Conservation (phyloP, 176 grass and related monocot species). For the Canna indica region DNA sequence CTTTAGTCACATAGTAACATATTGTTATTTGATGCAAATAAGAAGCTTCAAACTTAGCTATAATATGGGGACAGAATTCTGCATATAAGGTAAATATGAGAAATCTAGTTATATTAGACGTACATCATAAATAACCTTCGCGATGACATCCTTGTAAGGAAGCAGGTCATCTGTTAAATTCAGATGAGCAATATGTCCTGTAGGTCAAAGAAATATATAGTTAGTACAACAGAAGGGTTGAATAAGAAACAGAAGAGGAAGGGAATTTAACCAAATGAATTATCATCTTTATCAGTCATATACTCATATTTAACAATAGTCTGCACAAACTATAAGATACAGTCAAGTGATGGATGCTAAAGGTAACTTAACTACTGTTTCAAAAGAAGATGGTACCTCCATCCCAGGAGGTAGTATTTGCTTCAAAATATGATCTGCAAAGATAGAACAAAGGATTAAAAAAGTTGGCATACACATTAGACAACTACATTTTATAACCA, state of each 20-base stretch:
- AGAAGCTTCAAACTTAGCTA: neutral
- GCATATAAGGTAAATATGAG: neutral
- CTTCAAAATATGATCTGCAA: constrained; percentile 75
- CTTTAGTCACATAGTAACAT: too few species aligned
- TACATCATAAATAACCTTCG: constrained; percentile 97
- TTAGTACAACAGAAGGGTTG: constrained; percentile 5
- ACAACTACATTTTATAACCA: neutral
- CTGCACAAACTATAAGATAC: neutral
- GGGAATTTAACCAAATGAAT: constrained; percentile 4
- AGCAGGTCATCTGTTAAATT: constrained; percentile 79
- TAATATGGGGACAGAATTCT: neutral
- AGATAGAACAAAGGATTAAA: constrained; percentile 16
- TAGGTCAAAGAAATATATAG: neutral
- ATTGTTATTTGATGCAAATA: neutral
- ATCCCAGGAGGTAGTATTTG: constrained; percentile 66
- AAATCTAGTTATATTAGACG: constrained; percentile 4
- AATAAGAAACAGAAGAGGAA: constrained; percentile 18
- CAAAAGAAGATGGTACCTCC: constrained; percentile 93
- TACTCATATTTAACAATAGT: neutral
- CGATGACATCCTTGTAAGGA: constrained; percentile 73
- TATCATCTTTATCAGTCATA: neutral
- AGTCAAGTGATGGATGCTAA: neutral
- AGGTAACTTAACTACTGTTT: constrained; percentile 82
- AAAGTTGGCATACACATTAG: neutral
- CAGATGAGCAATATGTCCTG: constrained; percentile 99